Percentiles rank a stretch among this genome's conserved stretches.
Evolutionary conservation across 2,329 filamentous ascomycete species (phyloP).

Genomic region (Neocatenulostroma microsporum): DNA sequence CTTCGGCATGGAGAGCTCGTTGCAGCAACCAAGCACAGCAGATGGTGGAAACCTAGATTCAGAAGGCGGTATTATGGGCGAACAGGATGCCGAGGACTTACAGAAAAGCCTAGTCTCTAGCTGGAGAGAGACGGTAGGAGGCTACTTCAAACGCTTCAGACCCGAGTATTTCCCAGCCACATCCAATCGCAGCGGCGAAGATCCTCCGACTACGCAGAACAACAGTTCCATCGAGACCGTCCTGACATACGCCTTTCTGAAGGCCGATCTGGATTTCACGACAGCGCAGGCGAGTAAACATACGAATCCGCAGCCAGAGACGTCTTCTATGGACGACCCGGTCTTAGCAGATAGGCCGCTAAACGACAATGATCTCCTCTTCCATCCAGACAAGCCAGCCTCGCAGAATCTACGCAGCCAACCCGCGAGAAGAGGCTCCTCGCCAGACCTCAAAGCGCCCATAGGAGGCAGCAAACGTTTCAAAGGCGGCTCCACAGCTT

Average conservation of each 20-base stretch:
- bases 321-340: conserved; percentile 51
- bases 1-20: conserved; percentile 71
- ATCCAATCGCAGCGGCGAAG: conserved; percentile 6
- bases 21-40: conserved; percentile 42
- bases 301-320: conserved; percentile 7
- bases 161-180: conserved; percentile 58
- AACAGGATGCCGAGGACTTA: conserved; percentile 56
- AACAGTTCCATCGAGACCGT: conserved; percentile 64
- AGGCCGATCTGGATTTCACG: conserved; percentile 90
- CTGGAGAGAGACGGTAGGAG: conserved; percentile 80
- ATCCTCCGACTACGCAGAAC: conserved; percentile 17
- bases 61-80: conserved; percentile 42
- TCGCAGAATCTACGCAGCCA: conserved; percentile 30
- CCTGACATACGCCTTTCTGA: conserved; percentile 85
- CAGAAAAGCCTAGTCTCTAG: conserved; percentile 63
- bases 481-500: conserved; percentile 88
- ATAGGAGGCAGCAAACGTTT: conserved; percentile 73
- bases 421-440: conserved; percentile 31
- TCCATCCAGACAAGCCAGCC: conserved; percentile 47
- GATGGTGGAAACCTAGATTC: conserved; percentile 31
- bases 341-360: conserved; percentile 66
- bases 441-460: conserved; percentile 46
- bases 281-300: conserved; percentile 72
- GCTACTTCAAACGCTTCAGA: conserved; percentile 87
- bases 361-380: conserved; percentile 77